These are phyloP conservation scores for Erythrobasidium hasegawianum DNA, from an alignment of 1,284 basidiomycete genomes.

Conservation along the genomic window DNA sequence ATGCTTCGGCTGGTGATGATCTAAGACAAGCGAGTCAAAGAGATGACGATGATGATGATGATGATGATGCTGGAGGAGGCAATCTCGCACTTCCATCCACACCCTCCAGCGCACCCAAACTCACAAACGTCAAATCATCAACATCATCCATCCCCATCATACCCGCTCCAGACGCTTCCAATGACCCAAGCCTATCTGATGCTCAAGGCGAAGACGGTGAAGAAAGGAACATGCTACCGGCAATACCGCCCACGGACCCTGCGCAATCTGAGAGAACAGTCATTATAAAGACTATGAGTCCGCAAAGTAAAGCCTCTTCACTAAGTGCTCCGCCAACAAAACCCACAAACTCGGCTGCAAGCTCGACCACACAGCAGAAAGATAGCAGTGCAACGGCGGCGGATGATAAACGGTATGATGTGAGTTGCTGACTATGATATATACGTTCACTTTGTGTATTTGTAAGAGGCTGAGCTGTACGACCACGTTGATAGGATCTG, in stretches of 20 bases:
- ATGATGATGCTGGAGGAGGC: constrained; percentile 1
- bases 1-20: neutral
- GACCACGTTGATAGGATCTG: constrained; percentile 16
- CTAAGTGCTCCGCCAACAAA: neutral
- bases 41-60: constrained; percentile 4
- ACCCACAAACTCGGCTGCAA: neutral
- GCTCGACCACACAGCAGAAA: neutral
- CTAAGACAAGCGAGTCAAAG: neutral
- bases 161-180: neutral
- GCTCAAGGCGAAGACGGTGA: neutral
- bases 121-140: constrained; percentile 6
- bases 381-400: neutral
- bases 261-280: constrained; percentile 21
- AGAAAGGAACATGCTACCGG: neutral
- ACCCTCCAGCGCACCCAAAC: constrained; percentile 12
- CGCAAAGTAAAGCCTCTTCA: constrained; percentile 8
- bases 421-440: neutral
- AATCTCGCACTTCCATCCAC: constrained; percentile 3
- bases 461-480: neutral
- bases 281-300: constrained; percentile 20
- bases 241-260: constrained; percentile 14
- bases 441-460: too few species aligned
- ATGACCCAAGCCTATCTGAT: too few species aligned
- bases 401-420: constrained; percentile 14
- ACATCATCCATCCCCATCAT: constrained; percentile 28